A percentile compares a stretch with the other conserved stretches of the same genome.
Evolutionary conservation across 257 asterid genomes (phyloP).

Genomic region (Solanum paucissectum): DNA sequence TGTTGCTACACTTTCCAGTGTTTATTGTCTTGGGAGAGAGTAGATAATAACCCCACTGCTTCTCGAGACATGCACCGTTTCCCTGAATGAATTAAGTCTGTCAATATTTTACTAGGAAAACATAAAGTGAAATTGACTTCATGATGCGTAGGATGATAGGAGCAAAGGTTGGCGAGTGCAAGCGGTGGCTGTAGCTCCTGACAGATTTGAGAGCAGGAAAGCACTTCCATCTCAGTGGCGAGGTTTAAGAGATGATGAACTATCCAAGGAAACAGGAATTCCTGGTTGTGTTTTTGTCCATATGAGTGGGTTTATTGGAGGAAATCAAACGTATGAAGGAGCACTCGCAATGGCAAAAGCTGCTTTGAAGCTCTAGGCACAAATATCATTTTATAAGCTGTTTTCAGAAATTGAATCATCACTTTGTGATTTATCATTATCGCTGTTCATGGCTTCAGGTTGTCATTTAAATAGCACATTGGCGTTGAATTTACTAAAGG

Average conservation of each 20-base stretch:
- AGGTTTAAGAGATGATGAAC: conserved; percentile 12
- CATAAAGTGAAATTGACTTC: neutral
- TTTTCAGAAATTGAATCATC: neutral
- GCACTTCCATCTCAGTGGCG: conserved; percentile 13
- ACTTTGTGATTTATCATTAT: neutral
- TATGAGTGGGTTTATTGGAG: conserved; percentile 25
- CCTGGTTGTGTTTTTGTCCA: conserved; percentile 22
- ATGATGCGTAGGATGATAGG: conserved; percentile 12
- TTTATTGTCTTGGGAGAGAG: neutral
- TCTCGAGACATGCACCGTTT: neutral
- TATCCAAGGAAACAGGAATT: conserved; percentile 8
- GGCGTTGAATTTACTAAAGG: neutral
- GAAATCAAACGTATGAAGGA: conserved; percentile 16
- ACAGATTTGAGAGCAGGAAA: conserved; percentile 16
- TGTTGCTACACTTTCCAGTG: neutral
- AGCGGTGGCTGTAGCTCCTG: conserved; percentile 15
- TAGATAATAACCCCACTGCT: neutral
- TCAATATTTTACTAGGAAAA: neutral
- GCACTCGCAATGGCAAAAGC: conserved; percentile 18
- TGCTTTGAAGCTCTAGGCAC: conserved; percentile 8
- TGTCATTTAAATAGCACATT: neutral
- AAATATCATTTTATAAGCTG: neutral
- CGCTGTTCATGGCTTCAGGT: neutral
- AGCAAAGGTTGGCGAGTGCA: conserved; percentile 18
- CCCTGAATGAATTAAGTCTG: neutral